Evolutionary conservation across 352 stramenopile genomes (phyloP), one percentile per base, ranked within the genome.

Genomic region (Phytopythium vexans): DNA sequence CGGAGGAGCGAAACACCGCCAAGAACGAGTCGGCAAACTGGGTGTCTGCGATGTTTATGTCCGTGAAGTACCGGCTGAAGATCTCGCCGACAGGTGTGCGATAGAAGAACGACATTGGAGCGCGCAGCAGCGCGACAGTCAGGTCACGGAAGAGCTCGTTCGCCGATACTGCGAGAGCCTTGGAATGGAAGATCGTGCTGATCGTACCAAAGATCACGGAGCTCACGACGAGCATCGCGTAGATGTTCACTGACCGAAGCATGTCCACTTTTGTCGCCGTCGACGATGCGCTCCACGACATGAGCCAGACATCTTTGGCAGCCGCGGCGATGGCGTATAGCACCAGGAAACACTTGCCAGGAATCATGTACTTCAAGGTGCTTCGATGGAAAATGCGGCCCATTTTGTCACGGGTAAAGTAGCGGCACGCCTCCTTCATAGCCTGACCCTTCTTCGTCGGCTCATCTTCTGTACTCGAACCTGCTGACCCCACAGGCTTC

Each of bases 61-160:
- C 62, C n/a, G 70, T 57, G 45, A 77, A 67, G 39, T 81, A 81
- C 14, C 71, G 65, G 40, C 74, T 76, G 41, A 81, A 68, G 14
- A 81, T 59, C 35, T 75, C 60, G 0, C 71, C 71, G 16, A 81
- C 68, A n/a, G 71, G 68, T 11, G 68, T 77, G 8, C 61, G 62
- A 35, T 73, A 70, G 33, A 81, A 81, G 54, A 81, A 81, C 3
- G 56, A 57, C 62, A 77, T 71, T 8, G 71, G 68, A 1, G 71
- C 68, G 34, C 58, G 71, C 8, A 81, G 47, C 15, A 81, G 43
- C 32, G 71, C 64, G 10, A 40, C 58, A 35, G 71, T 81, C 71
- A 81, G 77, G n/a, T 65, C 64, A 39, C 63, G 58, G 32, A 81
- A 81, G 46, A 77, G 66, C 8, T 49, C 54, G 36, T 73, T 70